Base-by-base conservation (phyloP, 2,329 filamentous ascomycete species). In the Microdochium nivale region DNA sequence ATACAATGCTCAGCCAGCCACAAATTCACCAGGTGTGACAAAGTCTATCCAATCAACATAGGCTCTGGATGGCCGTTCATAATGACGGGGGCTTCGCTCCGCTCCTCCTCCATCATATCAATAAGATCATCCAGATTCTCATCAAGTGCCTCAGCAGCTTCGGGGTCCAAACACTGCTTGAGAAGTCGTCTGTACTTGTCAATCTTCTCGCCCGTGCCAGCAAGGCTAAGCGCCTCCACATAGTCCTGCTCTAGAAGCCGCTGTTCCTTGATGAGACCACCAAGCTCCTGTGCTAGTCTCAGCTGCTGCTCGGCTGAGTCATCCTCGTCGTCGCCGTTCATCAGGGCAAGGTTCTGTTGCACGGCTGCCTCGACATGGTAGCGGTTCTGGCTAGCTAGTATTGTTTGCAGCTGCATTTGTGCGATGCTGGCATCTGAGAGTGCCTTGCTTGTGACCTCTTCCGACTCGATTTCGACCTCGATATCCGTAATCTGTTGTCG, bases 181-280 rank as follows among this genome's bases (percentile, higher is more conserved):
- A 90, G 79, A 27, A 90, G 74, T 51, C 78, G 78, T 55, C 86
- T 78, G 66, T 91, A 92, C 64, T 84, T 82, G 58, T 84, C 84
- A 57, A 87, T 87, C 63, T 84, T 83, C 65, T 88, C 85, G 33
- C 84, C 83, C 35, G 85, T 82, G 43, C 87, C 87, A 11, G 87
- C 83, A 55, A 83, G 77, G 46, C 80, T 80, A 47, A 88, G 72
- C 13, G 84, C 84, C 49, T 82, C 77, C 40, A 88, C 81, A 55
- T 90, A 88, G 54, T 87, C 83, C 14, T 70, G 66, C 58, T 90
- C 85, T 3, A 84, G 76, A 43, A 75, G 70, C 48, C 78, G 74
- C 59, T 87, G 81, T 59, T 86, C 81, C 3, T 71, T 65, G 47
- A 86, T 71, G 47, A 83, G 71, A 8, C 74, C 67, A 46, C 72